Evolutionary conservation across 495 filamentous ascomycete genomes (phyloP), one percentile per base, ranked within the genome.

Genomic region (Podospora pseudopauciseta): DNA sequence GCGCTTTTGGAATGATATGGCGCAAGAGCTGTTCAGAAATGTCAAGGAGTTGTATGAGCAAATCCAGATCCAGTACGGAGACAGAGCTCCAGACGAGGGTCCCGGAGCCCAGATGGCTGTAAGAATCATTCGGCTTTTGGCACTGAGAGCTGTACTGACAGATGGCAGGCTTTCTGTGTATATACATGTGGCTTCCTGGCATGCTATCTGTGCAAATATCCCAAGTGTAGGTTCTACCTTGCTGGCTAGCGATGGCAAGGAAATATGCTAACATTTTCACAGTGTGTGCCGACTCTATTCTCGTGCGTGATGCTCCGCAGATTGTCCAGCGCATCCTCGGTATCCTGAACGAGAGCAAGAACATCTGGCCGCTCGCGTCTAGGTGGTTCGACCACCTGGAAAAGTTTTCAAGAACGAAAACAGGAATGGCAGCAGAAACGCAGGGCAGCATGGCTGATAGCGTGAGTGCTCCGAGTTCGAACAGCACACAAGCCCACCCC

Each of bases 51-150:
- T 86, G 16, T 84, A 80, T 58, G 78, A 82, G 64, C 81, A 83
- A 54, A 81, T 85, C 32, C 79, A 83, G 55, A 77, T 79, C 0
- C 83, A 82, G 62, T 82, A 81, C 64, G 70, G 75, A 32, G 76
- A 81, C 6, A 72, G 78, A 9, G 70, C 78, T 2, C 74, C 71
- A 13, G 77, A 81, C 19, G 81, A 81, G 39, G 79, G 82, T 16
- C 77, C 80, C 54, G 83, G 83, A 15, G 82, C 82, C 19, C 83
- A 84, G 70, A 83, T 86, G 78, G 81, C 80, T 34, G 81, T 82
- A 71, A 75, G 81, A 70, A 20, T 30, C 7, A 28, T 26, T 18
- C 32, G 18, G 18, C 7, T 61, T 5, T 16, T 0, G 11, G 30
- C 7, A 18, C 1, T 20, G 30, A 49, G 27, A 28, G 30, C 9